Evolutionary conservation across 805 yeast genomes (phyloP), one percentile per base, ranked within the genome.

Genomic region (Jamesozyma rosinii): DNA sequence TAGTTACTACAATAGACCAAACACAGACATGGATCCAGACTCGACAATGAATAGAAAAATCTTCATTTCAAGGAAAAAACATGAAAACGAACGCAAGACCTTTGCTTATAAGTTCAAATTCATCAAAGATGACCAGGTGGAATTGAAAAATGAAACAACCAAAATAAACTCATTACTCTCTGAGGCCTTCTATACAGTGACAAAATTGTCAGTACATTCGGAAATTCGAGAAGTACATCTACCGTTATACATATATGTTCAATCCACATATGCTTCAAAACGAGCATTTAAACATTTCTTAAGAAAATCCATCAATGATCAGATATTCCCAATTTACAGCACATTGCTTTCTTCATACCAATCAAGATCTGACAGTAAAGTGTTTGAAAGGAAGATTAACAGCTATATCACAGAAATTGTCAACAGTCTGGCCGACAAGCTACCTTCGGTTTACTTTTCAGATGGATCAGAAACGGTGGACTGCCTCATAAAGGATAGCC

Each of bases 211-310:
- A 13, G 48, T 59, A 22, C 49, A 49, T 33, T 44, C 48, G 8
- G 57, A 55, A n/a, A 45, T 53, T 27, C 45, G 40, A 21, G 49
- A 49, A 17, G 37, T 39, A 24, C 21, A 36, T 2, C 26, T 58
- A 4, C 66, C 66, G 3, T 40, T 61, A 11, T 46, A 47, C 39
- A 47, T 53, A 4, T 61, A 61, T 45, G 46, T 61, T 30, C 53
- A 55, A 37, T 42, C 48, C n/a, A 48, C 59, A 1, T 39, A 48
- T 1, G 20, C 42, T 8, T 44, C 59, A 1, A 48, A 41, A 19
- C 49, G 47, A 22, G 41, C 52, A 4, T 48, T 57, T 24, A 49
- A 45, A 34, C 43, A 48, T 9, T 49, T 48, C 15, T 24, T 61
- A 19, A 48, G 44, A 26, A 58, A 51, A 33, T 46, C 45, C 8